Evolutionary conservation across 768 basidiomycete species (phyloP), one percentile per base, ranked within the genome.

Genomic region (Sporobolomyces phaffii): DNA sequence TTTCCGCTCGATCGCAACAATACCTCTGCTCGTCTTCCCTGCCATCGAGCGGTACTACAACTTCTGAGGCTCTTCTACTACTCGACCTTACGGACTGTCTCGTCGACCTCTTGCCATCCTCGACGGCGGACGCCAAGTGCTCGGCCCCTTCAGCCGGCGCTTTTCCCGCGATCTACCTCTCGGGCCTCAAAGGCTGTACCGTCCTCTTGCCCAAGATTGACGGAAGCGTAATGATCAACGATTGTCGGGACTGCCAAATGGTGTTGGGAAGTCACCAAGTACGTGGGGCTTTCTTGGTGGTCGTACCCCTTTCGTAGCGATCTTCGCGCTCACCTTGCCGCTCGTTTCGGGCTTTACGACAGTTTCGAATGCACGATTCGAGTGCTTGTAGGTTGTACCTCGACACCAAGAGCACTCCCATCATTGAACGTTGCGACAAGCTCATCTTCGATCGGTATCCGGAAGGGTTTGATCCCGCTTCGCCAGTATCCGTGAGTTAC

Each of bases 321-420:
- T n/a, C n/a, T n/a, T n/a, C n/a, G n/a, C n/a, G 40, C 40, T 60
- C 5, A 13, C 59, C 24, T 6, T 29, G n/a, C 31, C 14, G 13
- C 15, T 28, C 48, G 48, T 8, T 7, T 18, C 18, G 17, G 18
- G 2, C 18, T 6, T n/a, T n/a, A n/a, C n/a, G 15, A 5, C 75
- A 94, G 91, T 91, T 91, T 75, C 86, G 91, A 48, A 91, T 94
- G 84, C 91, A 93, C 76, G 81, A 82, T 24, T 90, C 91, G 1
- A 80, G 75, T 0, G 65, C 79, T 13, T 83, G 86, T 0, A 84
- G 85, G 54, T 82, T 91, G 3, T 86, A 87, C 72, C 81, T 93
- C 3, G 79, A 83, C 8, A 84, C 85, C 15, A 74, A 78, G 6
- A 90, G 89, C 5, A 84, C 85, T 49, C 90, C 91, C 1, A 81